phyloP scores from a whole-genome alignment of 441 rosid species.

The Kokia cookei region DNA sequence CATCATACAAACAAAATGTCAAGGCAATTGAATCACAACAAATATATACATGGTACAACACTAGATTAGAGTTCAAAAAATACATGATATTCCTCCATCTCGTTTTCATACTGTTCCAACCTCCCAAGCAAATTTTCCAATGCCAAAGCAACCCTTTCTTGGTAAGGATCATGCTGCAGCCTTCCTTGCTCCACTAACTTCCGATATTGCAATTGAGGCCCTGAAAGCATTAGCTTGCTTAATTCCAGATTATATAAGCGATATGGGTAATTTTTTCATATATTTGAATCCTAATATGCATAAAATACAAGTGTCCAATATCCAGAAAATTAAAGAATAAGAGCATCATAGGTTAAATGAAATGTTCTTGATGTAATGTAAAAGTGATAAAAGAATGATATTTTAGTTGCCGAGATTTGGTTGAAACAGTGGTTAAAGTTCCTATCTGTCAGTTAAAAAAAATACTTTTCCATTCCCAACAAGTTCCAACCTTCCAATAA shows the following conservation, averaged over 20 bases:
- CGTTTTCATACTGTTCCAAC: conserved; percentile 71
- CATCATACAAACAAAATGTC: not conserved
- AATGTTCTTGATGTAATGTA: not conserved
- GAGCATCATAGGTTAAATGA: not conserved
- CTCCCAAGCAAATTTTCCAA: conserved; percentile 61
- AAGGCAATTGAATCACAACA: not conserved
- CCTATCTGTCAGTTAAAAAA: not conserved
- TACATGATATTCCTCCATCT: conserved; percentile 88
- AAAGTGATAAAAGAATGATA: too few species aligned
- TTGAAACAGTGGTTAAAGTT: too few species aligned
- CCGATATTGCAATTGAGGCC: conserved; percentile 44
- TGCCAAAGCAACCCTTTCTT: conserved; percentile 65
- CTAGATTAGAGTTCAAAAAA: not conserved
- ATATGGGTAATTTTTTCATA: not conserved
- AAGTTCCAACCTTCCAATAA: not conserved
- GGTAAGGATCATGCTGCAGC: conserved; percentile 69
- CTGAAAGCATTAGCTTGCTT: conserved; percentile 16
- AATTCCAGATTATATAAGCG: not conserved
- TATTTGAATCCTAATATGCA: not conserved
- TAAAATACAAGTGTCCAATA: too few species aligned
- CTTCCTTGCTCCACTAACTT: conserved; percentile 64
- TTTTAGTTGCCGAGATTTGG: too few species aligned
- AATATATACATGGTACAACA: not conserved
- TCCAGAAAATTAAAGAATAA: not conserved
- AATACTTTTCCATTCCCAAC: not conserved